Percentiles rank a stretch among this genome's conserved stretches.
Conservation (phyloP, 305 asterid genomes). For the Caryopteris hybrid region DNA sequence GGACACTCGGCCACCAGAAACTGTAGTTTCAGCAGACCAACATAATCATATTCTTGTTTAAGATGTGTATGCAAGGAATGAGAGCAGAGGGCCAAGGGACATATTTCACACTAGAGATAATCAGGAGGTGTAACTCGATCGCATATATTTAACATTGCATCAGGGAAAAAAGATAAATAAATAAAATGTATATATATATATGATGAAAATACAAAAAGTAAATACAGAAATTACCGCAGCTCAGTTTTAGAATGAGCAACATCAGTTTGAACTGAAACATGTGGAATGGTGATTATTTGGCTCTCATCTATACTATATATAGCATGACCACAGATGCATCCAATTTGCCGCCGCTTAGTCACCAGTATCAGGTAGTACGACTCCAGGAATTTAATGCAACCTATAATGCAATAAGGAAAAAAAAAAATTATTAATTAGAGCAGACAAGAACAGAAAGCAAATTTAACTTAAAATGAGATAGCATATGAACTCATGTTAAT, state of each 20-base stretch:
- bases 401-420: conserved; percentile 31
- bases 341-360: conserved; percentile 87
- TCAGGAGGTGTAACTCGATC: neutral
- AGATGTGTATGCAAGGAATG: neutral
- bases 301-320: conserved; percentile 91
- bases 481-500: neutral
- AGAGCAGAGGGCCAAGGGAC: neutral
- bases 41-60: neutral
- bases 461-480: neutral
- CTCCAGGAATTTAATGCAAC: conserved; percentile 91
- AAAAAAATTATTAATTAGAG: too few relatives aligned
- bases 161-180: neutral
- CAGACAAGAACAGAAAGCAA: too few relatives aligned
- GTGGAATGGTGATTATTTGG: conserved; percentile 89
- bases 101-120: neutral
- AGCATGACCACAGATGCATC: conserved; percentile 94
- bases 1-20: neutral
- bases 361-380: conserved; percentile 93
- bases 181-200: neutral
- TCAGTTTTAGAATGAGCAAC: conserved; percentile 97
- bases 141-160: conserved; percentile 1
- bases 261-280: conserved; percentile 91
- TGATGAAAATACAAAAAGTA: conserved; percentile 6
- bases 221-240: conserved; percentile 56
- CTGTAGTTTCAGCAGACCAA: neutral